Conservation (phyloP, 2,329 filamentous ascomycete genomes). For the Paecilomyces variotii region DNA sequence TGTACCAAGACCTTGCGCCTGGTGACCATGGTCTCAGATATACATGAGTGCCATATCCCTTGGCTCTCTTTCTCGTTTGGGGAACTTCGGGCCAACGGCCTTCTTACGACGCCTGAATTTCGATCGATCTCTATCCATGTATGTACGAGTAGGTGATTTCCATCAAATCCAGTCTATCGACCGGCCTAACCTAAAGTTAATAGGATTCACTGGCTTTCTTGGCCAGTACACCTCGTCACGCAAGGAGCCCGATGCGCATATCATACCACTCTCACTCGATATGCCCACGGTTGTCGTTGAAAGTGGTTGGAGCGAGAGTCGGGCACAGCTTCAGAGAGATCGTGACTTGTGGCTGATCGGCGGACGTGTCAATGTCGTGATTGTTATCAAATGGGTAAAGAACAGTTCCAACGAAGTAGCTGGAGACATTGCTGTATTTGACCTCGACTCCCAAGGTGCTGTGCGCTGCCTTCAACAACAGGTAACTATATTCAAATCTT, state of each 20-base stretch:
- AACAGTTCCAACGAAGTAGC: not conserved
- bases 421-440: not conserved
- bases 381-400: constrained; percentile 1
- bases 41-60: not conserved
- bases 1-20: not conserved
- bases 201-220: not conserved
- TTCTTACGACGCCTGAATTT: not conserved
- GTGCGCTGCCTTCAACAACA: not conserved
- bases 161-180: not conserved
- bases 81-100: not conserved
- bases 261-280: not conserved
- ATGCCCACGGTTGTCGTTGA: constrained; percentile 1
- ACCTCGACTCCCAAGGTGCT: not conserved
- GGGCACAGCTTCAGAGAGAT: not conserved
- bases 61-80: not conserved
- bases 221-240: not conserved
- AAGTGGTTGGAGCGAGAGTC: not conserved
- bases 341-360: not conserved
- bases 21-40: not conserved
- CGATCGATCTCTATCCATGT: not conserved
- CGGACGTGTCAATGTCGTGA: not conserved
- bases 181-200: not conserved
- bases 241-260: not conserved
- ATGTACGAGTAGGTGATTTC: not conserved
- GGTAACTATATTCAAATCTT: not conserved